Evolutionary conservation across 208 protist genomes (phyloP).

Genomic region (Spironucleus salmonicida): DNA sequence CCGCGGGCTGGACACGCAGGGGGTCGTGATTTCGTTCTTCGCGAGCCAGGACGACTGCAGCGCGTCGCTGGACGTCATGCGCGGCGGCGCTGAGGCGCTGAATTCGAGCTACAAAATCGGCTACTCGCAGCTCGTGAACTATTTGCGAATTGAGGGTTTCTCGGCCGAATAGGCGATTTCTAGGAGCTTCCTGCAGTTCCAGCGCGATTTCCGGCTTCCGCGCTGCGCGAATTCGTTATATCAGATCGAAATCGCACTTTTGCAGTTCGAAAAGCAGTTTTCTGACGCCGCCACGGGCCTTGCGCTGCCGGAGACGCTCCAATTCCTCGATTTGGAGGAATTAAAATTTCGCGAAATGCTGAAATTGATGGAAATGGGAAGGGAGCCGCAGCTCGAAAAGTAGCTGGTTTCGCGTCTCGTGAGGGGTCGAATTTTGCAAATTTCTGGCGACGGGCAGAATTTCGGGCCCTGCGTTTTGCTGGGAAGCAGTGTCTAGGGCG

Average conservation of each 20-base stretch:
- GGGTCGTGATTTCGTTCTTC: slow-evolving; percentile 88
- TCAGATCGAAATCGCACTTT: neutral
- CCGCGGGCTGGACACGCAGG: slow-evolving; percentile 89
- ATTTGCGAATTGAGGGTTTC: slow-evolving; percentile 32
- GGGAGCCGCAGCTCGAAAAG: no score
- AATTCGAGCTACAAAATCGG: slow-evolving; percentile 33
- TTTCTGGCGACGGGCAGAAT: no score
- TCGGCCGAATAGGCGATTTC: slow-evolving; percentile 28
- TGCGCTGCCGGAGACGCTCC: no score
- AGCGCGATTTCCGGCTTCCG: slow-evolving; percentile 11
- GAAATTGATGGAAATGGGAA: no score
- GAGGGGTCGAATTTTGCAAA: no score
- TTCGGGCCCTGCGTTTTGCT: no score
- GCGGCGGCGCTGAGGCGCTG: slow-evolving; percentile 33
- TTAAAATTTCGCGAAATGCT: no score
- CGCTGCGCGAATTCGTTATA: neutral
- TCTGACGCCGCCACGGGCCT: no score
- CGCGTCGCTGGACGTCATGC: slow-evolving; percentile 12
- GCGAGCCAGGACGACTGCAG: neutral
- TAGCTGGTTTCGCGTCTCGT: no score
- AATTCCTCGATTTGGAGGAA: no score
- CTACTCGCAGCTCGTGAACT: slow-evolving; percentile 35
- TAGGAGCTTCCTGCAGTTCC: slow-evolving; percentile 36
- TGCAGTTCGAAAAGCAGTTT: no score
- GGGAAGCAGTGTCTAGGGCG: no score